Evolutionary conservation across 768 basidiomycete species (phyloP), one percentile per base, ranked within the genome.

Genomic region (Lyophyllum semitale): DNA sequence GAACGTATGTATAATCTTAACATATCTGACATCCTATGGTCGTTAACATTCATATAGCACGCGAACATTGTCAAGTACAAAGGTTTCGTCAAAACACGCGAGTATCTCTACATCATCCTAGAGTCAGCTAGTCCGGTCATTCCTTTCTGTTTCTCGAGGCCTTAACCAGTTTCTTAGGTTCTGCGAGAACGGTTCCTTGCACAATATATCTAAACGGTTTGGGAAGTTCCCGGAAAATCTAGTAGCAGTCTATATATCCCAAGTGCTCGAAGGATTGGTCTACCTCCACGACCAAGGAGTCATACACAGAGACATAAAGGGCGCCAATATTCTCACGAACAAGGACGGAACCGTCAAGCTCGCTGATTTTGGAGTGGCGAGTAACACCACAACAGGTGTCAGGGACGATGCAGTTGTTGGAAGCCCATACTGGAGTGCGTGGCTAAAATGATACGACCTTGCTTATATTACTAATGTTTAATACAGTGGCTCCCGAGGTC

Each of bases 221-320:
- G 97, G 97, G 61, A 98, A 98, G 77, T 98, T 99, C 68, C 97
- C 97, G 0, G 97, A 99, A 70, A 91, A 85, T 62, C 85, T 99
- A 18, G 96, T 98, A 25, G 95, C 92, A 0, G 92, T 98, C 15
- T 98, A 98, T 74, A 93, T 98, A 63, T 92, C 91, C 41, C 97
- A 99, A 73, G 93, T 98, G 22, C 81, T 99, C 27, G 91, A 96
- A 64, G 97, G 97, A 1, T 80, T 99, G 30, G 88, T 95, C 45
- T 99, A 99, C 69, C 85, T 99, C 18, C 97, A 99, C 67, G 96
- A 98, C 62, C 96, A 98, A 76, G 97, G 97, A 78, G 97, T 99
- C 58, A 98, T 99, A 63, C 97, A 99, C 70, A 83, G 97, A 29
- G 97, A 99, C 65, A 98, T 99, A 77, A 99, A 99, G 70, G 97